Percentiles rank a stretch among this genome's conserved stretches.
These are phyloP conservation scores for Mortierella sp. DNA, from an alignment of 371 early-diverging fungal species.

Conservation along the genomic window DNA sequence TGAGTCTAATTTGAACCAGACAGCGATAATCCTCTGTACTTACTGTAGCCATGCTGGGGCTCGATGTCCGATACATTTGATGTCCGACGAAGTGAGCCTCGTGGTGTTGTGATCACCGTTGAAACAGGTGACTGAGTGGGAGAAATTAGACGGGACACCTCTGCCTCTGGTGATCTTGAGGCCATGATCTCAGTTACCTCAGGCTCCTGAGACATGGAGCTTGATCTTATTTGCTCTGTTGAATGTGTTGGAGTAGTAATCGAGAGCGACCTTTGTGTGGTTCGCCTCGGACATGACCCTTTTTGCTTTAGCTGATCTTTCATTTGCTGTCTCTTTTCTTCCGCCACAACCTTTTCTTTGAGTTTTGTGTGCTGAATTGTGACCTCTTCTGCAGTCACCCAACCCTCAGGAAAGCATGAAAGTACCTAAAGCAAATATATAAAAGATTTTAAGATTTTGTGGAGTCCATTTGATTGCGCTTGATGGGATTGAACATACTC, in stretches of 20 bases:
- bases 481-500: conserved; percentile 1
- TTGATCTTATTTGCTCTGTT: not conserved
- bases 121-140: not conserved
- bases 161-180: not conserved
- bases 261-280: not conserved
- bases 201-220: not conserved
- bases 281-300: not conserved
- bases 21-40: not conserved
- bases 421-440: conserved; percentile 44
- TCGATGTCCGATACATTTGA: not conserved
- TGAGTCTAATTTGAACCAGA: too few relatives aligned
- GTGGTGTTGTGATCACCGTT: not conserved
- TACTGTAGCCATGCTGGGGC: not conserved
- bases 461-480: too few relatives aligned
- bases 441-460: not conserved
- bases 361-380: conserved; percentile 61
- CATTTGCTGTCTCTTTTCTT: not conserved
- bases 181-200: not conserved
- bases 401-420: conserved; percentile 62
- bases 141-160: not conserved
- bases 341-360: conserved; percentile 39
- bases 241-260: not conserved
- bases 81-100: not conserved
- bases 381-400: conserved; percentile 63
- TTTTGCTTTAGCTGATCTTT: not conserved